Evolutionary conservation across 1,139 yeast species (phyloP), one percentile per base, ranked within the genome.

Genomic region (Saccharomyces hybrid): DNA sequence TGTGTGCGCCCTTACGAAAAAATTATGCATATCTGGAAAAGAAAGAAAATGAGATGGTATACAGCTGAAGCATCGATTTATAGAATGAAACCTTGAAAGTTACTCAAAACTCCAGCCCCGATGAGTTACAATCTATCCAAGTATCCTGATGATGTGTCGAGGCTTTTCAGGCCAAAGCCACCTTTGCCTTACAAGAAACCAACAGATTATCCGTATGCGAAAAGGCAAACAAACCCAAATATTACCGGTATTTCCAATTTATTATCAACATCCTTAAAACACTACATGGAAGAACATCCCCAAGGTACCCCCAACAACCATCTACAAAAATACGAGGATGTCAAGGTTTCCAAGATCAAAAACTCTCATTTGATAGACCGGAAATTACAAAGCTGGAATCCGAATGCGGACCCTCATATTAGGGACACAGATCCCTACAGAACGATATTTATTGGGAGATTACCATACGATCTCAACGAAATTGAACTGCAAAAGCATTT

Each of bases 371-470:
- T 25, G 7, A 13, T 67, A 49, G 68, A 66, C 44, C 65, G 68
- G 49, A 60, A 61, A 44, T 67, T 68, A 48, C 65, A 60, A 56
- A 75, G 63, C 64, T 90, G 78, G 89, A 76, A 76, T 60, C 91
- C 81, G 30, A 73, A 62, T 50, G 70, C 65, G 41, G 96, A 88
- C 63, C 78, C 81, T 5, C 81, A 84, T 52, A 75, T 84, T 27
- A 75, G 78, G 59, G 85, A 86, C 8, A 65, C 70, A 2, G 96
- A 90, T 63, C 95, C 97, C 0, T 83, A 78, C 65, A 75, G 77
- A 56, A 91, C 98, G 0, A 78, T 93, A 1, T 90, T 93, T 65
- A 78, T 93, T 2, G 84, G 86, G 0, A 73, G 97, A 54, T 70
- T 91, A 53, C 81, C 82, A 51, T 90, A 86, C 65, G 71, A 73